Evolutionary conservation across 2,329 filamentous ascomycete genomes (phyloP).

Genomic region (Pseudonectria foliicola): DNA sequence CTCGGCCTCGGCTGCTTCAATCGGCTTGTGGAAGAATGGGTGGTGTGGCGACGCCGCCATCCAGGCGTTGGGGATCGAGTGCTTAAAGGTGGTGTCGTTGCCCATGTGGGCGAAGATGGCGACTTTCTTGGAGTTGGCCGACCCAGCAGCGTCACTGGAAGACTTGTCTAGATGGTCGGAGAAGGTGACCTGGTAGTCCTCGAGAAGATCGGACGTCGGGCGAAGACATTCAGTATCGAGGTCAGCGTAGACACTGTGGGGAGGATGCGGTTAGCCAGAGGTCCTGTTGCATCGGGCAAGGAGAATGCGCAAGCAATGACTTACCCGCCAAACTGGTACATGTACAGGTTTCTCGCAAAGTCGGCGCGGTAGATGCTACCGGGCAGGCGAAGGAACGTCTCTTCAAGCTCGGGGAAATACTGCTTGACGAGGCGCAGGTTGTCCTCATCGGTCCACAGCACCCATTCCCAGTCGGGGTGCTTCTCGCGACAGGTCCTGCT

Average conservation of each 20-base stretch:
- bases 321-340: conserved; percentile 30
- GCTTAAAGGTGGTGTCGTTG: conserved; percentile 17
- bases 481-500: conserved; percentile 22
- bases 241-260: conserved; percentile 12
- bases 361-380: conserved; percentile 28
- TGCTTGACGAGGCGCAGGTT: conserved; percentile 25
- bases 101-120: conserved; percentile 29
- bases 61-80: conserved; percentile 31
- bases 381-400: conserved; percentile 21
- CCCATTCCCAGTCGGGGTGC: conserved; percentile 29
- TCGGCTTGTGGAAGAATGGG: conserved; percentile 25
- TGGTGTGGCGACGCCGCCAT: conserved; percentile 29
- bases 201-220: conserved; percentile 16
- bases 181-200: conserved; percentile 12
- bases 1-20: conserved; percentile 9
- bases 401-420: conserved; percentile 25
- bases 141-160: neutral
- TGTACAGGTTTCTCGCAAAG: conserved; percentile 26
- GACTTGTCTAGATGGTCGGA: neutral
- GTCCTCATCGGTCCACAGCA: conserved; percentile 30
- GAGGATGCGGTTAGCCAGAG: neutral
- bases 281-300: too few relatives aligned
- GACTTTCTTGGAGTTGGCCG: neutral
- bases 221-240: conserved; percentile 24
- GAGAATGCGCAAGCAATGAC: neutral